Percentiles rank a stretch among this genome's conserved stretches.
phyloP scores from a whole-genome alignment of 352 stramenopile genomes.

The Phytophthora litchii region DNA sequence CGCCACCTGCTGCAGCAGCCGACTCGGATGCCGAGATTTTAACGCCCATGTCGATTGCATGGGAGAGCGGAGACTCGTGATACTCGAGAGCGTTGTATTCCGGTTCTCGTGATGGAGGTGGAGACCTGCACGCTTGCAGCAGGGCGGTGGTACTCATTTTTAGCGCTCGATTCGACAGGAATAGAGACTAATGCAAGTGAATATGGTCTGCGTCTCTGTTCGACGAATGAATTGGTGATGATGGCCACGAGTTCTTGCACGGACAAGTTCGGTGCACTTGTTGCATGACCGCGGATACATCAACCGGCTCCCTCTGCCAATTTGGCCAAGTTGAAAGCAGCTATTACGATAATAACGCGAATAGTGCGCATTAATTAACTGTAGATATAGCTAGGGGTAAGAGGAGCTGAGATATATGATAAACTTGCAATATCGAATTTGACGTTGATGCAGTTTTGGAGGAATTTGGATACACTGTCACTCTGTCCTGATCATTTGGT shows the following conservation, averaged over 20 bases:
- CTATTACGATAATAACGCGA: slow-evolving; percentile 14
- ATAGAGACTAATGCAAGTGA: slow-evolving; percentile 18
- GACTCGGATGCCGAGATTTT: slow-evolving; percentile 27
- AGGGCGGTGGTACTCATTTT: slow-evolving; percentile 39
- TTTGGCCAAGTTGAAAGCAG: not conserved
- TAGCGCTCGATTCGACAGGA: slow-evolving; percentile 13
- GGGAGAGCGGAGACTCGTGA: slow-evolving; percentile 18
- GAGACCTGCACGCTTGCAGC: slow-evolving; percentile 25
- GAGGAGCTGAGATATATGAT: not conserved
- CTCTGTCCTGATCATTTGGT: slow-evolving; percentile 1
- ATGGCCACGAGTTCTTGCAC: not conserved
- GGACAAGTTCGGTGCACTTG: not conserved
- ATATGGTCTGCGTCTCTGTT: slow-evolving; percentile 11
- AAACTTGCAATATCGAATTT: not conserved
- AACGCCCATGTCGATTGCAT: slow-evolving; percentile 32
- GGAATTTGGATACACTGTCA: slow-evolving; percentile 10
- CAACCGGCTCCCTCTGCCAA: slow-evolving; percentile 8
- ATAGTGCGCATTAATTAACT: no score
- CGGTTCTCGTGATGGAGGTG: slow-evolving; percentile 18
- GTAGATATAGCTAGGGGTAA: not conserved
- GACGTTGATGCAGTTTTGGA: no score
- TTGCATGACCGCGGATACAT: slow-evolving; percentile 9
- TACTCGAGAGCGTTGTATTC: slow-evolving; percentile 25
- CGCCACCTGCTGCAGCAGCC: slow-evolving; percentile 16
- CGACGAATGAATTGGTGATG: slow-evolving; percentile 25